Base-by-base conservation (phyloP, 176 grass and related monocot species). In the Oryza glumipatula region DNA sequence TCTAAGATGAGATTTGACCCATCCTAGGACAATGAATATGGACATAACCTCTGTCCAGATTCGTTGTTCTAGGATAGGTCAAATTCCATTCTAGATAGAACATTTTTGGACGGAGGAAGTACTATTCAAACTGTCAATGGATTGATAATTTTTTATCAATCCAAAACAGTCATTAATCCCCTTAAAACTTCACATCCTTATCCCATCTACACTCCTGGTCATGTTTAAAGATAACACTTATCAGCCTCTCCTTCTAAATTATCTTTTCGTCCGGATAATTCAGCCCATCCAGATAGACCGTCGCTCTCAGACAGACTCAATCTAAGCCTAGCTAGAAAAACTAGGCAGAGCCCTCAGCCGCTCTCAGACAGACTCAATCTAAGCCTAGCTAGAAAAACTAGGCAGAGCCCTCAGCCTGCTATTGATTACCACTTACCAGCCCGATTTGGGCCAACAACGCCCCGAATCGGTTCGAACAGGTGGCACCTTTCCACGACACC, bases 381-480 rank as follows among this genome's bases (percentile, higher is more conserved):
- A 36, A 36, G 35, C 35, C 35, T 36, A 36, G 30, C 30, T 32
- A 32, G 30, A 4, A 36, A 36, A 36, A 36, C 35, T 36, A 36
- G 35, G 35, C 67, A 32, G 30, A 32, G 30, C 30, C 9, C 21
- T 8, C 21, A 8, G 56, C 56, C 56, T 61, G 56, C 56, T 61
- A 21, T 56, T 56, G 52, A 21, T 61, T 21, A 22, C 7, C 3
- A n/a, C 19, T 30, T 5, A 15, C 30, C 11, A 66, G 11, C 68
- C 58, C 69, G 10, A 80, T 67, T 6, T 73, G 76, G 79, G 68
- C 56, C 43, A 71, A n/a, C 67, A n/a, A 11, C 76, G 49, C 11
- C 58, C 68, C 6, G 68, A 78, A 43, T 67, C 58, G 73, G 76
- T 3, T 16, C 21, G 56, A 54, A 41, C 68, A 69, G 63, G 32